phyloP scores from a whole-genome alignment of 2,329 filamentous ascomycete genomes.

The Endothia cerciana region DNA sequence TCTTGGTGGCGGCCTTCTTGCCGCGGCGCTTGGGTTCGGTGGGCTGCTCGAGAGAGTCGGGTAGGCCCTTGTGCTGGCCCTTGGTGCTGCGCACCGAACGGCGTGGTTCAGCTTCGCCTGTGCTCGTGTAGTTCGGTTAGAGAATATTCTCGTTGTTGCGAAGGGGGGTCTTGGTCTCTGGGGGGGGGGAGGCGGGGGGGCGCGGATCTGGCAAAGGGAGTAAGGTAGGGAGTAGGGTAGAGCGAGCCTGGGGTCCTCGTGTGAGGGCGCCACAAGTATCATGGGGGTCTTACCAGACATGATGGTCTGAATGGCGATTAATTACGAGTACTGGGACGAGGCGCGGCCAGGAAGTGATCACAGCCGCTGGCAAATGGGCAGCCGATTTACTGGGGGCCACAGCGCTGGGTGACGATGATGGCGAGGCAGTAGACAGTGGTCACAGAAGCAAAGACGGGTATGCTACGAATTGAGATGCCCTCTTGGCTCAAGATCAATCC shows the following conservation, averaged over 20 bases:
- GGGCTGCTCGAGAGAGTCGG: constrained; percentile 69
- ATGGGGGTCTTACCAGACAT: constrained; percentile 28
- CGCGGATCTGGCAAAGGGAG: neutral
- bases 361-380: neutral
- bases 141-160: neutral
- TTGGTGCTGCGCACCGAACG: constrained; percentile 96
- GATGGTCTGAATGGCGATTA: constrained; percentile 15
- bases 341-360: neutral
- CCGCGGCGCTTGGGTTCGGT: constrained; percentile 57
- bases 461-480: constrained; percentile 12
- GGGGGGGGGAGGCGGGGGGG: too few relatives aligned
- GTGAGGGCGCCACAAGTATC: neutral
- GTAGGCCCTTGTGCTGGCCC: constrained; percentile 87
- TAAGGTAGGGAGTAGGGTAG: neutral
- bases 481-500: constrained; percentile 1
- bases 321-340: neutral
- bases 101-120: constrained; percentile 71
- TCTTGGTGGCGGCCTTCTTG: constrained; percentile 52
- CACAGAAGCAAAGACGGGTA: constrained; percentile 9
- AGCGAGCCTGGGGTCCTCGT: neutral
- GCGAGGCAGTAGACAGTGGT: constrained; percentile 10
- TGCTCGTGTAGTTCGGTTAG: constrained; percentile 28
- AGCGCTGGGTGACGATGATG: neutral
- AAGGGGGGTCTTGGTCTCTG: neutral
- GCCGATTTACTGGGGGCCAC: constrained; percentile 6